Conservation (phyloP, 2,329 filamentous ascomycete species). For the Ceratocystis variospora region DNA sequence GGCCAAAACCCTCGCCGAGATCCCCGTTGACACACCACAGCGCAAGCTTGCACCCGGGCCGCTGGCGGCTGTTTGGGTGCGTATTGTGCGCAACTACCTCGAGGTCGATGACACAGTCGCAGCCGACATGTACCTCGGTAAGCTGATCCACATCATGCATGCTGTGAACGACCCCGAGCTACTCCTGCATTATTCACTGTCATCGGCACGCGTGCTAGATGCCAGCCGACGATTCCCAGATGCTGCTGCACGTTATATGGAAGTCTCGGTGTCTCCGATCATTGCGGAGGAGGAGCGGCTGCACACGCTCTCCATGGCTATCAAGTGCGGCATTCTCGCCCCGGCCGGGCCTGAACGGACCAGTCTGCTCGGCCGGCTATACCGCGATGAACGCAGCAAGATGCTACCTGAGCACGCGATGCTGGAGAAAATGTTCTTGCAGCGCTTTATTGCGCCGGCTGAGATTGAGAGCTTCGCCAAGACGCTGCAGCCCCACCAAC, state of each 20-base stretch:
- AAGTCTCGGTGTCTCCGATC: constrained; percentile 61
- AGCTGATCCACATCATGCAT: constrained; percentile 84
- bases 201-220: constrained; percentile 85
- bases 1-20: constrained; percentile 64
- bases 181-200: constrained; percentile 75
- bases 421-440: constrained; percentile 93
- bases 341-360: constrained; percentile 79
- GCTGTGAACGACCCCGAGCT: constrained; percentile 60
- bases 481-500: constrained; percentile 71
- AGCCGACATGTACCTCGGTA: constrained; percentile 81
- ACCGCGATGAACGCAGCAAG: constrained; percentile 78
- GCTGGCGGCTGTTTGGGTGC: constrained; percentile 76
- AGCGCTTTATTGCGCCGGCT: constrained; percentile 63
- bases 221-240: constrained; percentile 79
- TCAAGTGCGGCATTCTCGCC: constrained; percentile 83
- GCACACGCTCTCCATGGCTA: constrained; percentile 70
- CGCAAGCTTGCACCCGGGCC: constrained; percentile 69
- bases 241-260: constrained; percentile 76
- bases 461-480: constrained; percentile 80
- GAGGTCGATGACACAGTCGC: constrained; percentile 82
- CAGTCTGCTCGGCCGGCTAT: constrained; percentile 65
- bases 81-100: constrained; percentile 85
- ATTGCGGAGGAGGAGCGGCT: constrained; percentile 80
- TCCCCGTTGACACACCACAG: constrained; percentile 80
- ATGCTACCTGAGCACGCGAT: constrained; percentile 71